Evolutionary conservation across 2,329 filamentous ascomycete species (phyloP), one percentile per base, ranked within the genome.

Genomic region (Cadophora gregata): DNA sequence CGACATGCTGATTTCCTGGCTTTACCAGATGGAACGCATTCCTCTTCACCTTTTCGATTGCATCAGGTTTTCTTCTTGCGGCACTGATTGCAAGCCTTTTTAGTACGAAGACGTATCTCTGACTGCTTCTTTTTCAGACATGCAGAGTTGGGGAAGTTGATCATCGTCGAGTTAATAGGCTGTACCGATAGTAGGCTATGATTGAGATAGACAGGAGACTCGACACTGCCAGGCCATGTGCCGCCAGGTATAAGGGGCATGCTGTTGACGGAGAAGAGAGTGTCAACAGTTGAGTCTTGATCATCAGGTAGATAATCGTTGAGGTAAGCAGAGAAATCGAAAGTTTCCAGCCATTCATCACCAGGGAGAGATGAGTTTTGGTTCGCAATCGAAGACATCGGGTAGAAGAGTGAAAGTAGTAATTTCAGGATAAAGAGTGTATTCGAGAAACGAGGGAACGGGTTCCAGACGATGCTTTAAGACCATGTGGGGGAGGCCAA

Each of bases 251-350:
- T 48, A 48, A 48, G 47, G n/a, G 47, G 47, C 21, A 48, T 48
- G 25, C 47, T 48, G 47, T 48, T 21, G n/a, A 48, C 25, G n/a
- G n/a, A 48, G 45, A 25, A 48, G n/a, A 48, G 21, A 6, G 45
- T 25, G 8, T 48, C 14, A 24, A 48, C 21, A 48, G 21, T 3
- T 48, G n/a, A 48, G 45, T 48, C 24, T 48, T 48, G n/a, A 48
- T 48, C 45, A 48, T 48, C 45, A 48, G n/a, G 45, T 48, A 48
- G 45, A 48, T 48, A 25, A 48, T 48, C 45, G 45, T 48, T 48
- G 21, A 48, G 45, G 45, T 48, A 48, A 48, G 45, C 3, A 48
- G n/a, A 48, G 45, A 48, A 48, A 48, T 48, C 47, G 47, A 48
- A 48, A 48, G n/a, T 48, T n/a, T 48, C 47, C 12, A 48, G 47